Base-by-base conservation (phyloP, 495 filamentous ascomycete species). In the Glarea lozoyensis region DNA sequence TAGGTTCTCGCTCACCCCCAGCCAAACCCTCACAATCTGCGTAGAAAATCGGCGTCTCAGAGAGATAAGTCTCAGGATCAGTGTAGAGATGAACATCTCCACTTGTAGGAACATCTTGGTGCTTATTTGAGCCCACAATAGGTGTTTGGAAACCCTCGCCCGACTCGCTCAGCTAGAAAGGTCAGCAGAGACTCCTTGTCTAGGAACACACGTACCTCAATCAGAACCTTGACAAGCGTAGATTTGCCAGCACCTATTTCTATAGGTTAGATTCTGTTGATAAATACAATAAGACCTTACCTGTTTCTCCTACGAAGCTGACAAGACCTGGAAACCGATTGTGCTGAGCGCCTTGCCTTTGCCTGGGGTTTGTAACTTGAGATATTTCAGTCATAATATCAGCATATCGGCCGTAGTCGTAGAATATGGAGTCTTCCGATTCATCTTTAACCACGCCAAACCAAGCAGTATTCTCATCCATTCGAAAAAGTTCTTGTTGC, bases 61-160 rank as follows among this genome's bases (percentile, higher is more conserved):
- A 53, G 10, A 55, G 51, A 24, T 66, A 64, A 0, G 70, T 75
- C 13, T 59, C 58, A 0, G 76, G 76, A 53, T 84, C 78, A 0
- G 67, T 56, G 40, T 81, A 84, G 10, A 82, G 61, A 57, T 84
- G 78, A 17, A 82, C 78, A 50, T 79, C 74, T 10, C 64, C 77
- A 4, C 76, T 78, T 4, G 76, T 81, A 0, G 78, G 71, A n/a
- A 67, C 47, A 22, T 65, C 60, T 19, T 71, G 64, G 33, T n/a
- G n/a, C n/a, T 63, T 60, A 35, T 37, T 49, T 4, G 58, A 57
- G 0, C 63, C 64, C 0, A 59, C 58, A 10, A 69, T 61, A 0
- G 63, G 60, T 3, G 49, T 52, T 15, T 51, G 55, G 35, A 61
- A 61, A 20, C 12, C 47, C 46, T 4, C 32, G 39, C 4, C 48